phyloP scores from a whole-genome alignment of 2,329 filamentous ascomycete genomes.

The Fusarium sp. region DNA sequence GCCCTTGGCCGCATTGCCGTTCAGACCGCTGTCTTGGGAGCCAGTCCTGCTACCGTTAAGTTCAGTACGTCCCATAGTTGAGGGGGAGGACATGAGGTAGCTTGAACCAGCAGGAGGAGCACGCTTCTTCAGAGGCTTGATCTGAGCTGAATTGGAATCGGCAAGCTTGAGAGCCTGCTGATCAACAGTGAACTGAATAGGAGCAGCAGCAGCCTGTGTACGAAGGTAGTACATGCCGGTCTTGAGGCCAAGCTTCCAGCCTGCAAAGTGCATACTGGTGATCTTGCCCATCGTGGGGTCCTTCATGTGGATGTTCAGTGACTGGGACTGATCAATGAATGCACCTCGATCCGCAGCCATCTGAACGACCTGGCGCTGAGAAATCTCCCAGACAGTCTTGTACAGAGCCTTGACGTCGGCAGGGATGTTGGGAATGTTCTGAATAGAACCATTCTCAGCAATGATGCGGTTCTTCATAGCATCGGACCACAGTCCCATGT shows the following conservation, averaged over 20 bases:
- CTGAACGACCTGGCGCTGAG: slow-evolving; percentile 92
- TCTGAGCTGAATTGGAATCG: slow-evolving; percentile 79
- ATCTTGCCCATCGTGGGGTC: slow-evolving; percentile 99
- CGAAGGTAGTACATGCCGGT: slow-evolving; percentile 99
- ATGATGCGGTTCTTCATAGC: slow-evolving; percentile 99
- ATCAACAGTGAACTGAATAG: slow-evolving; percentile 99
- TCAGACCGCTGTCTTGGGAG: slow-evolving; percentile 53
- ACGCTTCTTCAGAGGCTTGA: slow-evolving; percentile 75
- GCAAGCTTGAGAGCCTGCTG: slow-evolving; percentile 91
- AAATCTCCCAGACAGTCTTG: slow-evolving; percentile 99
- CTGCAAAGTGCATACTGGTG: slow-evolving; percentile 98
- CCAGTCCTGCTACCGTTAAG: slow-evolving; percentile 65
- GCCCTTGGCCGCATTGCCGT: slow-evolving; percentile 63
- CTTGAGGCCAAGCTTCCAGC: slow-evolving; percentile 99
- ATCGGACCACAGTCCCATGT: slow-evolving; percentile 98
- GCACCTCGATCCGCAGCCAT: slow-evolving; percentile 99
- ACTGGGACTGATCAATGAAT: slow-evolving; percentile 99
- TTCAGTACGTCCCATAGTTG: slow-evolving; percentile 73
- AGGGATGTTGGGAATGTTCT: slow-evolving; percentile 96
- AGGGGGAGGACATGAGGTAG: slow-evolving; percentile 63
- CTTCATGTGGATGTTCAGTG: slow-evolving; percentile 99
- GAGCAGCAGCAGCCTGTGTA: slow-evolving; percentile 94
- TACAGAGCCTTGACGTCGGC: slow-evolving; percentile 95
- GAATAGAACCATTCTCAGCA: slow-evolving; percentile 92
- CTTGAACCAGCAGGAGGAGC: slow-evolving; percentile 60